Evolutionary conservation across 192 early-diverging fungal species (phyloP).

Genomic region (Coemansia sp.): DNA sequence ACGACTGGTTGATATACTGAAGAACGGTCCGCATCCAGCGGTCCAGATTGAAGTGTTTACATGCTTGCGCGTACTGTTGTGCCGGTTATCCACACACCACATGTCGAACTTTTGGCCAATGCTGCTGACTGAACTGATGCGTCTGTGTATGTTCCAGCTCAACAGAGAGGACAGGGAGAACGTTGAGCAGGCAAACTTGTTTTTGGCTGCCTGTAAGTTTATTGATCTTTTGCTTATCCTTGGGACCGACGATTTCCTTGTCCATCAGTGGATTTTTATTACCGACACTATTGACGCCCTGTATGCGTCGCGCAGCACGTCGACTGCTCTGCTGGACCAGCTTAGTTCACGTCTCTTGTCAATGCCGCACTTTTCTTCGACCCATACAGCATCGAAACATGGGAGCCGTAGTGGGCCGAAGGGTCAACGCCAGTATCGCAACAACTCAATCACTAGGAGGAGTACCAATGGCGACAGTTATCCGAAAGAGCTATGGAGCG

Average conservation of each 20-base stretch:
- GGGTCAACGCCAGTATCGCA: conserved; percentile 3
- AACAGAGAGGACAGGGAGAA: conserved; percentile 43
- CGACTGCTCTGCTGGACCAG: conserved; percentile 66
- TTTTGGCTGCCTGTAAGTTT: conserved; percentile 86
- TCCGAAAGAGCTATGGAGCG: conserved; percentile 27
- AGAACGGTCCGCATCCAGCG: conserved; percentile 63
- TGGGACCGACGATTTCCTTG: conserved; percentile 79
- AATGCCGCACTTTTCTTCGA: conserved; percentile 18
- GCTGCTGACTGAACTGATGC: conserved; percentile 81
- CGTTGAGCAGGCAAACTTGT: conserved; percentile 67
- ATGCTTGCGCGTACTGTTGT: conserved; percentile 78
- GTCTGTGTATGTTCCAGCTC: conserved; percentile 27
- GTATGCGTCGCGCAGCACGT: conserved; percentile 53
- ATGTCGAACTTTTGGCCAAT: conserved; percentile 92
- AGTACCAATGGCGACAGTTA: conserved; percentile 22
- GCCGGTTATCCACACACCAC: conserved; percentile 77
- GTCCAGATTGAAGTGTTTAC: conserved; percentile 85
- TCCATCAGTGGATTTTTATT: conserved; percentile 96
- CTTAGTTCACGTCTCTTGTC: conserved; percentile 62
- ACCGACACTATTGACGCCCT: conserved; percentile 78
- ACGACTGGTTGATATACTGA: conserved; percentile 86
- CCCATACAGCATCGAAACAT: background rate
- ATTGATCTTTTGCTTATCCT: conserved; percentile 80
- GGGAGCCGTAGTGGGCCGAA: background rate
- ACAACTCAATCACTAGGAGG: background rate